A percentile compares a stretch with the other conserved stretches of the same genome.
Evolutionary conservation across 495 filamentous ascomycete species (phyloP).

Genomic region (Annulohypoxylon moriforme): DNA sequence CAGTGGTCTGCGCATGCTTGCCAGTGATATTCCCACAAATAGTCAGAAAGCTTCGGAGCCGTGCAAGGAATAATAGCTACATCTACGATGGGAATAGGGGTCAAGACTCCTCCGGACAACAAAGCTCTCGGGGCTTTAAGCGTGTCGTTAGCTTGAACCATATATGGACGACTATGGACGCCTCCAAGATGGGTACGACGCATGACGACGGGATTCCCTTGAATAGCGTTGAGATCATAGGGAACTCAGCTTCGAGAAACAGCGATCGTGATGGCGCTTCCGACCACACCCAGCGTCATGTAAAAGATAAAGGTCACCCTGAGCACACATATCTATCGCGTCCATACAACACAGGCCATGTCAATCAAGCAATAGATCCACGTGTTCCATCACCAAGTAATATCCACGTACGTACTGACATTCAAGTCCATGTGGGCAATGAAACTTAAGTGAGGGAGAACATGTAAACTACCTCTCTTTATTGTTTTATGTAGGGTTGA

Average conservation of each 20-base stretch:
- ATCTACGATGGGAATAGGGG: conserved; percentile 12
- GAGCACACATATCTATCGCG: not conserved
- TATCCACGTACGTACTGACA: conserved; percentile 42
- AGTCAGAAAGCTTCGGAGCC: conserved; percentile 14
- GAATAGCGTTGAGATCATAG: conserved; percentile 27
- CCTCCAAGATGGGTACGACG: conserved; percentile 19
- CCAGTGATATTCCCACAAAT: conserved; percentile 39
- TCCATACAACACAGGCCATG: not conserved
- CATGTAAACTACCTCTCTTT: not conserved
- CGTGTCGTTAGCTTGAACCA: conserved; percentile 40
- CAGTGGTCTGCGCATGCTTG: conserved; percentile 42
- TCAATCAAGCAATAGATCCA: not conserved
- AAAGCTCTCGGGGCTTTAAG: conserved; percentile 38
- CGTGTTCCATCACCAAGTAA: not conserved
- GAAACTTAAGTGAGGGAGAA: not conserved
- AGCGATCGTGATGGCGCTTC: not conserved
- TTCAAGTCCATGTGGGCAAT: conserved; percentile 23
- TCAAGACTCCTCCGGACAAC: conserved; percentile 26
- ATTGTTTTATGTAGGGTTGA: not conserved
- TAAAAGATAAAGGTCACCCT: conserved; percentile 1
- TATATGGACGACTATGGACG: conserved; percentile 30
- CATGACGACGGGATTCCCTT: conserved; percentile 37
- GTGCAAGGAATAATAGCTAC: not conserved
- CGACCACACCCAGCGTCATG: not conserved
- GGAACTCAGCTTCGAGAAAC: not conserved